phyloP scores from a whole-genome alignment of 169 alveolate genomes.

The Plasmodium malariae region DNA sequence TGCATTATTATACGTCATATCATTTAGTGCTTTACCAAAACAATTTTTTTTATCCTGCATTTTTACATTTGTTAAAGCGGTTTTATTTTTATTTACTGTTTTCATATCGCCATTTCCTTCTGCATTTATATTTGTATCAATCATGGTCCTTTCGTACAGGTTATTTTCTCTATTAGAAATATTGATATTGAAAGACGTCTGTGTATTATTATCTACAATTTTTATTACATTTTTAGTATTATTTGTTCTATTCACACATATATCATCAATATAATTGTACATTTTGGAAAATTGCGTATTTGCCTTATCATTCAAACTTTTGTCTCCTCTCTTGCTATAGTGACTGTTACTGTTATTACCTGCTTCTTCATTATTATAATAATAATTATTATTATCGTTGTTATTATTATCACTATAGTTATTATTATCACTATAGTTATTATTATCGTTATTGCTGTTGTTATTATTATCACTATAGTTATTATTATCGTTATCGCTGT shows the following conservation, averaged over 20 bases:
- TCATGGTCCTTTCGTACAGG: neutral
- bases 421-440: neutral
- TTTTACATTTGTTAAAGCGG: neutral
- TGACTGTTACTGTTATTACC: neutral
- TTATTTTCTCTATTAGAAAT: conserved; percentile 9
- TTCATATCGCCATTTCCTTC: neutral
- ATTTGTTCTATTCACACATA: neutral
- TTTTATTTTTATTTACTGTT: conserved; percentile 15
- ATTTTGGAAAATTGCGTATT: neutral
- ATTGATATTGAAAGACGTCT: neutral
- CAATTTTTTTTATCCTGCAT: neutral
- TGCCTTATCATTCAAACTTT: neutral
- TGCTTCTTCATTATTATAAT: neutral
- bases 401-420: conserved; percentile 21
- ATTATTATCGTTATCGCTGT: too few species aligned
- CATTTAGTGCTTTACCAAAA: neutral
- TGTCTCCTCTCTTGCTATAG: neutral
- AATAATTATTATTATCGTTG: neutral
- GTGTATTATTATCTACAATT: neutral
- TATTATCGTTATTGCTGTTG: neutral
- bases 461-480: too few species aligned
- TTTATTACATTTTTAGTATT: conserved; percentile 32
- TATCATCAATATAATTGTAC: neutral
- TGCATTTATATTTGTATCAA: neutral
- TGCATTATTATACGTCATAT: neutral